Percentiles rank a stretch among this genome's conserved stretches.
phyloP scores from a whole-genome alignment of 371 early-diverging fungal species.

The Entomophthora muscae region DNA sequence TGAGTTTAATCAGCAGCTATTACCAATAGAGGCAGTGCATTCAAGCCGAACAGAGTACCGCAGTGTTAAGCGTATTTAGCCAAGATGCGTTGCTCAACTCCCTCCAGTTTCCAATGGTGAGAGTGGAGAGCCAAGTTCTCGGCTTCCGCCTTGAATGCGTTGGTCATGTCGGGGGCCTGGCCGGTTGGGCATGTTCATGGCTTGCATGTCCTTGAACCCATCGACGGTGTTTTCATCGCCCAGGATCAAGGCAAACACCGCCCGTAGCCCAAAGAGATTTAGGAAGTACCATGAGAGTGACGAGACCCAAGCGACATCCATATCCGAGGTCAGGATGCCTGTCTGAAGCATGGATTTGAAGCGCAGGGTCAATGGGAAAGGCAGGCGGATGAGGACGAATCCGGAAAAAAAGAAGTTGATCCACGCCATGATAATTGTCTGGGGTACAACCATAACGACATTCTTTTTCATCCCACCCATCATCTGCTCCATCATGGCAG shows the following conservation, averaged over 20 bases:
- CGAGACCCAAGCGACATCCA: constrained; percentile 96
- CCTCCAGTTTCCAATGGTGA: constrained; percentile 64
- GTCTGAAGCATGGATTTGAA: constrained; percentile 95
- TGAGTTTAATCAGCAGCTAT: too few species aligned
- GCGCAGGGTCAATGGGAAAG: constrained; percentile 87
- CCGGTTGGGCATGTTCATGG: constrained; percentile 59
- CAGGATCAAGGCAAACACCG: constrained; percentile 76
- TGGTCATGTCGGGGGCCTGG: constrained; percentile 65
- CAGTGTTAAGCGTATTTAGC: constrained; percentile 33
- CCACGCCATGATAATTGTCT: constrained; percentile 96
- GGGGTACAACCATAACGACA: constrained; percentile 88
- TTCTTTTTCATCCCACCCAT: constrained; percentile 96
- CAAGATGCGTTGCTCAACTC: constrained; percentile 66
- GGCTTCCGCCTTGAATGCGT: constrained; percentile 69
- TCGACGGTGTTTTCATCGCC: constrained; percentile 87
- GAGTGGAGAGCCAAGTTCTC: constrained; percentile 70
- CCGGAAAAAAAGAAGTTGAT: constrained; percentile 96
- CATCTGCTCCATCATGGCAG: constrained; percentile 84
- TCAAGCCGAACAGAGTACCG: too few species aligned
- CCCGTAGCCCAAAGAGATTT: constrained; percentile 86
- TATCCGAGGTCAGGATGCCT: constrained; percentile 86
- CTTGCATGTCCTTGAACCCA: constrained; percentile 72
- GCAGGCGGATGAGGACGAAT: constrained; percentile 84
- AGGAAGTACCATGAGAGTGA: constrained; percentile 95
- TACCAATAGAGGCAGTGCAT: too few species aligned